A percentile compares a stretch with the other conserved stretches of the same genome.
phyloP scores from a whole-genome alignment of 148 eudicot species.

The Arctostaphylos glauca region DNA sequence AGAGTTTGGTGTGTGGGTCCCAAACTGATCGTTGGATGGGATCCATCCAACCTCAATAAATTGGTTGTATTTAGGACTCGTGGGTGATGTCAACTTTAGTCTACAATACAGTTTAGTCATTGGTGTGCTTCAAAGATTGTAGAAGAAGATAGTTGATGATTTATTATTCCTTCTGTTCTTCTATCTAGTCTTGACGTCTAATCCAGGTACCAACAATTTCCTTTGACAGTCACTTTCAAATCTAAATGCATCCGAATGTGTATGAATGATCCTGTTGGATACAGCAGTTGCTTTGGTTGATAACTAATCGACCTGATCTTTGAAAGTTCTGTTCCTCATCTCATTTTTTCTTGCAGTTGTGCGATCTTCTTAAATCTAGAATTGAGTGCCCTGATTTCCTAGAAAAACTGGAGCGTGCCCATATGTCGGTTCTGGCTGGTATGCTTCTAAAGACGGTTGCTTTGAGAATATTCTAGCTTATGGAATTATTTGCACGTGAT shows the following conservation, averaged over 20 bases:
- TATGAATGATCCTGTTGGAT: not conserved
- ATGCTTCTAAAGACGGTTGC: constrained; percentile 19
- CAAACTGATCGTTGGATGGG: not conserved
- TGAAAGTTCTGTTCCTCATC: not conserved
- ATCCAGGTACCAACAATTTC: not conserved
- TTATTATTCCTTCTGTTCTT: not conserved
- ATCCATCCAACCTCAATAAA: not conserved
- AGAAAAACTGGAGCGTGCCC: constrained; percentile 65
- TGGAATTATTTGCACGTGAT: not conserved
- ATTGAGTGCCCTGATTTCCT: constrained; percentile 72
- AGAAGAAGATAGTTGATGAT: not conserved
- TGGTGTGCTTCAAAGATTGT: not conserved
- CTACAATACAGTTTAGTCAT: not conserved
- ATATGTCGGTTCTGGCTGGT: constrained; percentile 63
- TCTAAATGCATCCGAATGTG: not conserved
- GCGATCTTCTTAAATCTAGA: constrained; percentile 68
- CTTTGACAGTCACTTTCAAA: not conserved
- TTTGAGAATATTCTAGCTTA: not conserved
- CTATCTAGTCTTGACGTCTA: not conserved
- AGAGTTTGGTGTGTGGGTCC: not conserved
- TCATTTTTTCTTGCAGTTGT: constrained; percentile 47
- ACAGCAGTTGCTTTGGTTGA: not conserved
- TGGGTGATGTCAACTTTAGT: not conserved
- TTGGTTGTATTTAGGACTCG: not conserved
- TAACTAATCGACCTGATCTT: constrained; percentile 2